phyloP scores from a whole-genome alignment of 352 stramenopile genomes.

The Phytophthora multivora region DNA sequence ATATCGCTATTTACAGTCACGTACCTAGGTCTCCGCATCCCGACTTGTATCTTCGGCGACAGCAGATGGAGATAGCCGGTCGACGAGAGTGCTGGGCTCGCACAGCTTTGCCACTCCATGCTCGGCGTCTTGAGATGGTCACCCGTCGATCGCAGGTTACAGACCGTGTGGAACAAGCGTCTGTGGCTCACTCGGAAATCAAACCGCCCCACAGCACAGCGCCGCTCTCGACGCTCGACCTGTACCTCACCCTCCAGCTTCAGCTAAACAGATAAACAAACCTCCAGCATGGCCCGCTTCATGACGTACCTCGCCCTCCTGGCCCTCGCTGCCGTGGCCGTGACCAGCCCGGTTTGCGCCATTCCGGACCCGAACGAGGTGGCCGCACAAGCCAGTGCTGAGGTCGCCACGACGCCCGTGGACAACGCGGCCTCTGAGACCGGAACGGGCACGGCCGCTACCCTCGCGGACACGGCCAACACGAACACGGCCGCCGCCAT shows the following conservation, averaged over 20 bases:
- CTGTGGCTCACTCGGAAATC: conserved; percentile 26
- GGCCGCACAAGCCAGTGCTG: conserved; percentile 22
- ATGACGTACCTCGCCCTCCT: conserved; percentile 30
- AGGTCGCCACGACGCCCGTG: conserved; percentile 19
- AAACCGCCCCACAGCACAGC: conserved; percentile 30
- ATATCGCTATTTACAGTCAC: conserved; percentile 14
- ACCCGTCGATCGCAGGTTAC: conserved; percentile 9
- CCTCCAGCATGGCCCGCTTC: conserved; percentile 28
- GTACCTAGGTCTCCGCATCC: conserved; percentile 14
- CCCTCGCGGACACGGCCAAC: conserved; percentile 11
- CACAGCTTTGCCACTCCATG: conserved; percentile 19
- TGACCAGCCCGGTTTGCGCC: conserved; percentile 20
- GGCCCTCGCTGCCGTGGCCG: conserved; percentile 26
- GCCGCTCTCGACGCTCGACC: conserved; percentile 19
- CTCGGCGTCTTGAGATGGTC: conserved; percentile 31
- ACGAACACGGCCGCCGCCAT: conserved; percentile 28
- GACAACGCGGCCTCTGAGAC: conserved; percentile 3
- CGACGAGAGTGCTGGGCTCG: conserved; percentile 12
- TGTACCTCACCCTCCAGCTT: conserved; percentile 21
- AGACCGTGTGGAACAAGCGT: conserved; percentile 4
- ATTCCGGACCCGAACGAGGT: conserved; percentile 31
- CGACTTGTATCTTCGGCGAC: conserved; percentile 26
- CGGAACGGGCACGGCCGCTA: conserved; percentile 12
- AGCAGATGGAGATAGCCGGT: conserved; percentile 31
- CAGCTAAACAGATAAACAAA: conserved; percentile 9